Evolutionary conservation across 371 early-diverging fungal genomes (phyloP).

Genomic region (Mucor velutinosus): DNA sequence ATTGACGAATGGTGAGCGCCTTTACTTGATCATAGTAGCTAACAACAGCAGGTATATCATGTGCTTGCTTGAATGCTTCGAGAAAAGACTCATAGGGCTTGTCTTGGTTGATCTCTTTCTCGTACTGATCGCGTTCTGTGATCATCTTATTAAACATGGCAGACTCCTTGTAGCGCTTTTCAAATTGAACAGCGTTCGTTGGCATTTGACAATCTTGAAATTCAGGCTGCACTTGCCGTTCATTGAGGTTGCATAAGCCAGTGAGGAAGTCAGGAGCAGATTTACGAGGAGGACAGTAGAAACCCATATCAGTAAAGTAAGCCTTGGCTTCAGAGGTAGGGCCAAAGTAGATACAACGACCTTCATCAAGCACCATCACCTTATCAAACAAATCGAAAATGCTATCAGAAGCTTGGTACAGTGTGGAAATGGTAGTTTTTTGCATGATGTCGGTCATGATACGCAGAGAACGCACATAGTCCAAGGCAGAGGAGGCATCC

Average conservation of each 20-base stretch:
- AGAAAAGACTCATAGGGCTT: constrained; percentile 49
- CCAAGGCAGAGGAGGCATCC: constrained; percentile 88
- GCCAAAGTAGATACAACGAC: constrained; percentile 77
- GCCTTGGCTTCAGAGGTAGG: constrained; percentile 59
- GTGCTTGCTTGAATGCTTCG: constrained; percentile 49
- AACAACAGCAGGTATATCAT: constrained; percentile 61
- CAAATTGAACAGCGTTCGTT: constrained; percentile 50
- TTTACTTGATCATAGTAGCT: constrained; percentile 59
- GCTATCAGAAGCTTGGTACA: constrained; percentile 71
- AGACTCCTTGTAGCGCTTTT: constrained; percentile 41
- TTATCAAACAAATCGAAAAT: constrained; percentile 80
- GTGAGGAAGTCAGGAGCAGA: constrained; percentile 79
- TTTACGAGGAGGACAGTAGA: constrained; percentile 69
- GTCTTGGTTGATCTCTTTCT: constrained; percentile 27
- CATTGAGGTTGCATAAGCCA: constrained; percentile 65
- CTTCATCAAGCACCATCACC: constrained; percentile 71
- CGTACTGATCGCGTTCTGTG: constrained; percentile 38
- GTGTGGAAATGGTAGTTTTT: constrained; percentile 55
- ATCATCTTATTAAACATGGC: constrained; percentile 28
- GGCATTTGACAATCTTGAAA: constrained; percentile 45
- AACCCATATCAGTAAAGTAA: constrained; percentile 72
- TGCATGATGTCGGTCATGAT: constrained; percentile 65
- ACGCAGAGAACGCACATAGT: constrained; percentile 71
- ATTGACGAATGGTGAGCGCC: constrained; percentile 60
- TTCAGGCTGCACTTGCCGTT: constrained; percentile 62